Percentiles rank a stretch among this genome's conserved stretches.
Evolutionary conservation across 2,329 filamentous ascomycete species (phyloP).

Genomic region (Hymenoscyphus occultus): DNA sequence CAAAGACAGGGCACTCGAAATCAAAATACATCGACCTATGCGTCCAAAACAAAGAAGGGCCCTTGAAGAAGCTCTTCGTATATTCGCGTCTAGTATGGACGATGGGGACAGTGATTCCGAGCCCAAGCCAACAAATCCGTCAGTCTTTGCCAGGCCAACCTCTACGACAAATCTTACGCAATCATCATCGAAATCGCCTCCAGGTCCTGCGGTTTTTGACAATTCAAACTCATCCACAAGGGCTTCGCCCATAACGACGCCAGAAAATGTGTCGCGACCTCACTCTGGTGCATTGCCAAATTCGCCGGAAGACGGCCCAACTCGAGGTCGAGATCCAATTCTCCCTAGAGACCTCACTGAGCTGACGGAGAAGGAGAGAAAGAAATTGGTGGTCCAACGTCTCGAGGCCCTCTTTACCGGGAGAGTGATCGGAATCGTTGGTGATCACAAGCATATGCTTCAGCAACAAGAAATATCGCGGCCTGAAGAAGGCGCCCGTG

Average conservation of each 20-base stretch:
- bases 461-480: slow-evolving; percentile 42
- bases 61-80: slow-evolving; percentile 68
- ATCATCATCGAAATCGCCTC: slow-evolving; percentile 36
- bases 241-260: not conserved
- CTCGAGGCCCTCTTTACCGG: slow-evolving; percentile 82
- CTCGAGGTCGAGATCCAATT: not conserved
- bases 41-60: slow-evolving; percentile 71
- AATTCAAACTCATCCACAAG: not conserved
- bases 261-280: not conserved
- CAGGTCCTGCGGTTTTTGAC: slow-evolving; percentile 49
- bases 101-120: slow-evolving; percentile 42
- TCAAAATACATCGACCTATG: slow-evolving; percentile 69
- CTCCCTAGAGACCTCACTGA: slow-evolving; percentile 23
- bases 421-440: slow-evolving; percentile 45
- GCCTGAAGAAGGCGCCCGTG: not conserved
- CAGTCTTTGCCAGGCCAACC: slow-evolving; percentile 15
- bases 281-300: not conserved
- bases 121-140: slow-evolving; percentile 16
- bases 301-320: not conserved
- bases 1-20: slow-evolving; percentile 78
- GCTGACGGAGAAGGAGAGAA: slow-evolving; percentile 71
- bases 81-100: slow-evolving; percentile 65
- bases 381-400: slow-evolving; percentile 71
- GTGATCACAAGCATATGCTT: slow-evolving; percentile 28
- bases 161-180: not conserved